Evolutionary conservation across 495 filamentous ascomycete genomes (phyloP), one percentile per base, ranked within the genome.

Genomic region (Acidomyces sp.): DNA sequence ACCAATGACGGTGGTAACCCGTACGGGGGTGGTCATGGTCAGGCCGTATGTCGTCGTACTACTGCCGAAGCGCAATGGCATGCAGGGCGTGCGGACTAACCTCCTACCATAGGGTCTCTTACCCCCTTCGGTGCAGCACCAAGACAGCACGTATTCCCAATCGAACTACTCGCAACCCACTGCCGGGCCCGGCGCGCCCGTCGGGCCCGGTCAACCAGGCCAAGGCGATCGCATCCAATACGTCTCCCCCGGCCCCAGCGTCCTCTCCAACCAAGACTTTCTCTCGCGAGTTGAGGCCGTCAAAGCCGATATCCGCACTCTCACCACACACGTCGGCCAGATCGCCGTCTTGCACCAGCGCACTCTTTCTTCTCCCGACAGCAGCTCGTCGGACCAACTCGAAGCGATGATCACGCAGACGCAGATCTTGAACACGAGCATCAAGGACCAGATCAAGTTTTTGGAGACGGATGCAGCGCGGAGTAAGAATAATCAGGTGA

Each of bases 401-500:
- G 74, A 83, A 52, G 58, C 68, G 43, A 55, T 75, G 13, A 65
- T 79, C 45, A 64, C 77, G 23, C 65, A 78, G 32, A 80, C 79
- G 2, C 76, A 80, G 55, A 58, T 70, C 25, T 66, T 73, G 52
- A 81, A 78, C 60, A 72, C 66, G 12, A 62, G 67, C 17, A 78
- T 85, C 60, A 67, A 74, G 37, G 71, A 77, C 55, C 69, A 78
- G 55, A 77, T 85, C 63, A 75, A 77, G 51, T 66, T 60, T 33
- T 64, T 85, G 18, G 79, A 80, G 54, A 57, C 50, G 18, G 80
- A 85, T 56, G 65, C 70, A 11, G 57, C 67, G 58, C 68, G 70
- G 40, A 75, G 72, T 15, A 56, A 59, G 24, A 70, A 69, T 45
- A 69, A 65, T 46, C 46, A 39, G 6, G 60, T 73, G 41, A 85